Evolutionary conservation across 371 early-diverging fungal genomes (phyloP).

Genomic region (Mucor mucedo): DNA sequence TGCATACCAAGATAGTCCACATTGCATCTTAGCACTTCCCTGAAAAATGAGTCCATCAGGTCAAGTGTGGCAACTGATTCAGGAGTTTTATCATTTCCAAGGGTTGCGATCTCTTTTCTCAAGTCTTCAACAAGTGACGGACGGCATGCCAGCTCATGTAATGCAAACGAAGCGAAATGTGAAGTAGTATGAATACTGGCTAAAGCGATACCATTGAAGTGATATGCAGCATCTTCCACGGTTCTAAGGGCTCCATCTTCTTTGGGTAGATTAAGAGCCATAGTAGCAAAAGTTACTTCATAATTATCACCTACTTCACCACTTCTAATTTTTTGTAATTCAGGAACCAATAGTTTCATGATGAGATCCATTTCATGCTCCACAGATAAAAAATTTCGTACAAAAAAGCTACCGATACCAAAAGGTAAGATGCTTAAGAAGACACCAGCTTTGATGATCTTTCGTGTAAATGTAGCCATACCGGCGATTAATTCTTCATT

Average conservation of each 20-base stretch:
- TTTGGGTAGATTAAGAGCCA: constrained; percentile 33
- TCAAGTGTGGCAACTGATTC: constrained; percentile 38
- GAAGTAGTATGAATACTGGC: constrained; percentile 51
- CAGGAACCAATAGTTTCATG: constrained; percentile 37
- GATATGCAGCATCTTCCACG: constrained; percentile 37
- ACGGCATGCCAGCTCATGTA: constrained; percentile 42
- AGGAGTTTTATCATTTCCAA: constrained; percentile 28
- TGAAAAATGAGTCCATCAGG: constrained; percentile 55
- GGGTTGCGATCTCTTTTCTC: constrained; percentile 23
- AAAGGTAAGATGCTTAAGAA: constrained; percentile 27
- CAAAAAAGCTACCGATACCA: constrained; percentile 29
- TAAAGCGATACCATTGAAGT: constrained; percentile 41
- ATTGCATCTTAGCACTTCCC: constrained; percentile 51
- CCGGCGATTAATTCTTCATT: constrained; percentile 29
- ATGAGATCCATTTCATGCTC: constrained; percentile 39
- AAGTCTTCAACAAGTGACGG: constrained; percentile 33
- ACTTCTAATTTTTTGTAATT: constrained; percentile 24
- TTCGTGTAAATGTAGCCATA: constrained; percentile 42
- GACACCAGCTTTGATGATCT: constrained; percentile 37
- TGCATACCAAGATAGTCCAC: constrained; percentile 37
- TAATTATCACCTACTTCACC: constrained; percentile 18
- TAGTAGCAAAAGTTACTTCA: constrained; percentile 34
- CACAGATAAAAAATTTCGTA: constrained; percentile 35
- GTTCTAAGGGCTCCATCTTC: constrained; percentile 33
- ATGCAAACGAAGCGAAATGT: constrained; percentile 37